Conservation (phyloP, 2,329 filamentous ascomycete species). For the Decorospora gaudefroyi region DNA sequence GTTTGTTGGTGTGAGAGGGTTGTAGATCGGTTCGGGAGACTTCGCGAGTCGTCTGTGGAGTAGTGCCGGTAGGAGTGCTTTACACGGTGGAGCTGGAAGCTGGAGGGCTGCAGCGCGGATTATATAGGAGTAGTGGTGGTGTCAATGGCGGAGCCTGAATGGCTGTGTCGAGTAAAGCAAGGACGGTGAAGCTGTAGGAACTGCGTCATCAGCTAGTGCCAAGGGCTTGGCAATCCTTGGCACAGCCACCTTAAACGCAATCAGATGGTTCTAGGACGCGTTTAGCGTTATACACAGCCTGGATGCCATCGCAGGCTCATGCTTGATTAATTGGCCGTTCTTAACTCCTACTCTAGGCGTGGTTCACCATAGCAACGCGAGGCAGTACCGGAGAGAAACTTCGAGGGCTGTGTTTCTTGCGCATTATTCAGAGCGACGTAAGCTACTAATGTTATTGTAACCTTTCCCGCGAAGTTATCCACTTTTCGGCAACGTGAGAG, state of each 20-base stretch:
- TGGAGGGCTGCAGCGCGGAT: conserved; percentile 2
- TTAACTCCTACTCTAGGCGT: too few species aligned
- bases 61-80: conserved; percentile 5
- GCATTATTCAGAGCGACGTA: too few species aligned
- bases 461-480: too few species aligned
- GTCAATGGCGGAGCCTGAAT: conserved; percentile 2
- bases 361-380: too few species aligned
- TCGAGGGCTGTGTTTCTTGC: too few species aligned
- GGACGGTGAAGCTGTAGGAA: conserved; percentile 8
- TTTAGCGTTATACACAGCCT: too few species aligned
- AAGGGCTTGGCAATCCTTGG: conserved; percentile 14
- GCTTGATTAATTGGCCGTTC: conserved; percentile 1
- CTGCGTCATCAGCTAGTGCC: conserved; percentile 15
- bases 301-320: neutral
- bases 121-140: conserved; percentile 21
- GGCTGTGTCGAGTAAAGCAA: conserved; percentile 21
- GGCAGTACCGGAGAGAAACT: too few species aligned
- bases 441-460: too few species aligned
- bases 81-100: conserved; percentile 6
- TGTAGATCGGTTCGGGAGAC: conserved; percentile 1
- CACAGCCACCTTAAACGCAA: conserved; percentile 8
- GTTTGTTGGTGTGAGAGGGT: conserved; percentile 9
- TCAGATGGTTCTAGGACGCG: too few species aligned
- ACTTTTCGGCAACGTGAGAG: too few species aligned
- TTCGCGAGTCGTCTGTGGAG: neutral